Evolutionary conservation across 2,329 filamentous ascomycete species (phyloP), one percentile per base, ranked within the genome.

Genomic region (Lecanicillium sp.): DNA sequence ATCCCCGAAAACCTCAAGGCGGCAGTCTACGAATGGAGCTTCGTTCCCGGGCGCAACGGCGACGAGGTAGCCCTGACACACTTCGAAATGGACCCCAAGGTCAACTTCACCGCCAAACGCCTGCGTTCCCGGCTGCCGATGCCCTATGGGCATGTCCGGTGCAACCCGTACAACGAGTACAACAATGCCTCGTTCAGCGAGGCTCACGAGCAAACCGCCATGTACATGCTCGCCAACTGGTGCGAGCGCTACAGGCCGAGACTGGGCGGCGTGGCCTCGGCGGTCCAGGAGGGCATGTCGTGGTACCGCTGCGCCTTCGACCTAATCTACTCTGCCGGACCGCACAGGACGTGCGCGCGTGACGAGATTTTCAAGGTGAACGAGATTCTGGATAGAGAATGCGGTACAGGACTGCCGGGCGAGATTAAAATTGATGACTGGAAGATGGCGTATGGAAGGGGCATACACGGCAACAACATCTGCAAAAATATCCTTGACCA

Each of bases 161-260:
- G 38, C 33, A 6, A 25, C 22, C 33, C 25, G 14, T 4, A 2
- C 8, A 4, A 17, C 3, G 27, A 29, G 25, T 10, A 11, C 5
- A 32, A 28, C 17, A 14, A 13, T 14, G 19, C 14, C 4, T 17
- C 19, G 3, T 7, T 40, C 19, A 20, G 14, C 18, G 3, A 25
- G 3, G 13, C 20, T 14, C 10, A 35, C 19, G 32, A 36, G 27
- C 2, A 2, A 15, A 32, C 22, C 17, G 39, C 39, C 19, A 36
- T 36, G 39, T 5, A n/a, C 4, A 31, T 36, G 33, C 33, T 41
- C 20, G 33, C 8, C 15, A 41, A 41, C 39, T 41, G 39, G 39
- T 41, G 39, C 33, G 39, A 41, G 33, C 9, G 15, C 12, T n/a
- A 14, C 18, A n/a, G 15, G 10, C n/a, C 13, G 33, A 9, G 20